Percentiles rank a stretch among this genome's conserved stretches.
Evolutionary conservation across 177 flowering plant species (phyloP).

Genomic region (Tripterygium wilfordii): DNA sequence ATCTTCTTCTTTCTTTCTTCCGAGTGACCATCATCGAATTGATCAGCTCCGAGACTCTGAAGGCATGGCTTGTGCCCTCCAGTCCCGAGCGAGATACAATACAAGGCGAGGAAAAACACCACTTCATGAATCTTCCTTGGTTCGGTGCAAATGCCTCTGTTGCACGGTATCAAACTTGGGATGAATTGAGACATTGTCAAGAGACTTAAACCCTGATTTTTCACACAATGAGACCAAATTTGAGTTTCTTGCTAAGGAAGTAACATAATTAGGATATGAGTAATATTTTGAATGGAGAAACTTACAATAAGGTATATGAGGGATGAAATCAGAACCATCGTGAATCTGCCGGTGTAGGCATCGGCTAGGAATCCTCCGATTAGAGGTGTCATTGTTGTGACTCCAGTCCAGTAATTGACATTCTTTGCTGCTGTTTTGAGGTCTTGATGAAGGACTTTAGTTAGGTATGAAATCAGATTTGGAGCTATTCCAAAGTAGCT

Average conservation of each 20-base stretch:
- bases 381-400: slow-evolving; percentile 37
- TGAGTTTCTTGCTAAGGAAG: no score
- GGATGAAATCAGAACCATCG: slow-evolving; percentile 19
- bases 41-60: slow-evolving; percentile 50
- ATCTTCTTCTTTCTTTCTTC: slow-evolving; percentile 40
- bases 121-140: slow-evolving; percentile 17
- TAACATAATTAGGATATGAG: no score
- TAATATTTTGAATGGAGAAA: no score
- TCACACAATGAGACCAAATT: no score
- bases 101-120: slow-evolving; percentile 29
- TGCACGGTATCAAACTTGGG: slow-evolving; percentile 18
- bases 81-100: slow-evolving; percentile 19
- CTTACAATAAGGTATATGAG: slow-evolving; percentile 21
- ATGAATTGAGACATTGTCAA: slow-evolving; percentile 18
- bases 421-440: no score
- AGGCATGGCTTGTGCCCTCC: slow-evolving; percentile 50
- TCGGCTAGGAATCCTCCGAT: slow-evolving; percentile 50
- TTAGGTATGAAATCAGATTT: slow-evolving; percentile 34
- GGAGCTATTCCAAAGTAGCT: no score
- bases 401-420: no score
- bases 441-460: slow-evolving; percentile 39
- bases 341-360: slow-evolving; percentile 39
- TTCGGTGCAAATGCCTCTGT: not conserved
- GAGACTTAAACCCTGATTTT: slow-evolving; percentile 17
- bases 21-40: no score